Base-by-base conservation (phyloP, 371 early-diverging fungal genomes). In the Actinomucor elegans region DNA sequence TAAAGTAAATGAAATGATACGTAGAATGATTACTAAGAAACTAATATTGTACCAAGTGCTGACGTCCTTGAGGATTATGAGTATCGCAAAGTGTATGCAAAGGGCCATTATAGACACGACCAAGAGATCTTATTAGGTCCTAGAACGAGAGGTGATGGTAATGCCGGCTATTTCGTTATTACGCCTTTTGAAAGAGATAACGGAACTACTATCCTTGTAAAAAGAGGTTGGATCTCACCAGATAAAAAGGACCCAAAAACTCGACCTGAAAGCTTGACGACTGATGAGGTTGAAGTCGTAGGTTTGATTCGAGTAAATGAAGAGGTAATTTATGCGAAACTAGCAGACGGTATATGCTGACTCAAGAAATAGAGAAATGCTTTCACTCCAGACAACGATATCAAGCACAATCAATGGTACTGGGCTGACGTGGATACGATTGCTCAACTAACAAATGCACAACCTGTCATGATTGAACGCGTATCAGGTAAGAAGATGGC, bases 221-320 rank as follows among this genome's bases (percentile, higher is more conserved):
- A 90, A 55, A 77, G 97, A 31, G 95, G 97, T 3, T 96, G 95
- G 94, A 85, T 96, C 15, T 77, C 88, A 4, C 74, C 82, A 11
- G 88, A 88, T 1, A 84, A 83, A 57, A 78, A 75, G 27, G 86
- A 87, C 4, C 82, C 70, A 15, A 52, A 59, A 5, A 64, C 71
- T 1, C 73, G 89, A n/a, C 72, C 79, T 3, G 84, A 79, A 11
- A 84, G 84, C 18, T 62, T 85, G 61, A 81, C 58, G 4, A 57
- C 77, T 15, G 88, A 63, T 0, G 59, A 56, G 28, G 81, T 86
- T 0, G 69, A 70, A 27, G 69, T 90, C 1, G 86, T 87, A 35
- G 90, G 88, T 11, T 61, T 90, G 14, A 44, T 87, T 27, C 66
- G 87, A 50, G 61, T 69, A 10, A 81, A 85, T 27, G 90, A 88